Conservation (phyloP, 805 yeast species). For the Citeromyces matritensis region DNA sequence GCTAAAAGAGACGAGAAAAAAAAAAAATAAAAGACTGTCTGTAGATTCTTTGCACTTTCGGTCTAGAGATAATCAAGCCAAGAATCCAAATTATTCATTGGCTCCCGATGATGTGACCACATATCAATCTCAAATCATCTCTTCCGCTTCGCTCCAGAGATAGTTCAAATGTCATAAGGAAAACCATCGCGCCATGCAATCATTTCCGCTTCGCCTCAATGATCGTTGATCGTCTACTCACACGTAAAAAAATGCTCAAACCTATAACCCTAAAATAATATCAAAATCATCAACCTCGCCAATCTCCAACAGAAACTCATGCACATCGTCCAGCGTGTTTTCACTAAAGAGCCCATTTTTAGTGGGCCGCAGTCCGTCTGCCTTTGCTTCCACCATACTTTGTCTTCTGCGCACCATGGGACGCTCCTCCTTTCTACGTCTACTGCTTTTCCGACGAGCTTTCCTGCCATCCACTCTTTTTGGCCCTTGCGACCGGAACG, state of each 20-base stretch:
- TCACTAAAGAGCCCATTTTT: slow-evolving; percentile 68
- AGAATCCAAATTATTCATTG: too few relatives aligned
- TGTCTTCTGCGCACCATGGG: slow-evolving; percentile 27
- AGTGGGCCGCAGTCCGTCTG: slow-evolving; percentile 63
- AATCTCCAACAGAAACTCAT: slow-evolving; percentile 44
- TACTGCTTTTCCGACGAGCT: neutral
- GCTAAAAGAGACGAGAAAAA: too few relatives aligned
- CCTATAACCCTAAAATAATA: slow-evolving; percentile 8
- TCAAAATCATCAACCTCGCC: slow-evolving; percentile 25
- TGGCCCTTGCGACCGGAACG: neutral
- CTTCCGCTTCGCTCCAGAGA: too few relatives aligned
- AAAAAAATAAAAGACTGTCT: too few relatives aligned
- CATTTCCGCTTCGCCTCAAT: too few relatives aligned
- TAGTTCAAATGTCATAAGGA: too few relatives aligned
- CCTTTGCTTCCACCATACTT: slow-evolving; percentile 59
- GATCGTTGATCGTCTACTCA: too few relatives aligned
- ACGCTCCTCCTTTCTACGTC: slow-evolving; percentile 5
- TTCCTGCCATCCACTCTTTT: neutral
- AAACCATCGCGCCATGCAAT: too few relatives aligned
- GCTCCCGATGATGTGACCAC: too few relatives aligned
- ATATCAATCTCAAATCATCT: too few relatives aligned
- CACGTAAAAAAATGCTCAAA: slow-evolving; percentile 1
- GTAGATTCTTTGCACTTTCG: too few relatives aligned
- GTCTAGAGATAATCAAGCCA: too few relatives aligned
- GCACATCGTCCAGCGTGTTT: slow-evolving; percentile 59